Evolutionary conservation across 805 yeast species (phyloP).

Genomic region (Zygoascus ofunaensis): DNA sequence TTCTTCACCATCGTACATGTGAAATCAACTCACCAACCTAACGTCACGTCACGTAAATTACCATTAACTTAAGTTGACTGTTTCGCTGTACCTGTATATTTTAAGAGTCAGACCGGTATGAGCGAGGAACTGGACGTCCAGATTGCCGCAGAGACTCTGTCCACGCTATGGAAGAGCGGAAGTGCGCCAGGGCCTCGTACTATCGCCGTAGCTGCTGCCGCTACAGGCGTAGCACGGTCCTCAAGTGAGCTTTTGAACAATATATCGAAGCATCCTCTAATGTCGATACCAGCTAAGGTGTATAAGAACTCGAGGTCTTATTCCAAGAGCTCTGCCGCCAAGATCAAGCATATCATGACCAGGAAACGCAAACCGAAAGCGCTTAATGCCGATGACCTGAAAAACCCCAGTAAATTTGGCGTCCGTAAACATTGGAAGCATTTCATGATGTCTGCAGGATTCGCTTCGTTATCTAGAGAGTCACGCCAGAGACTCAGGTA

Average conservation of each 20-base stretch:
- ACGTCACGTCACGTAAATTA: too few species aligned
- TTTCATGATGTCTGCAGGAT: slow-evolving; percentile 8
- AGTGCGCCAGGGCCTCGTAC: neutral
- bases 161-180: slow-evolving; percentile 12
- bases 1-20: too few species aligned
- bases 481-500: slow-evolving; percentile 68
- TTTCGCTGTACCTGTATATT: too few species aligned
- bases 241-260: slow-evolving; percentile 15
- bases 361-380: neutral
- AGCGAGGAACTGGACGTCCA: slow-evolving; percentile 12
- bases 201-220: slow-evolving; percentile 5
- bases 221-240: slow-evolving; percentile 6
- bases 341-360: neutral
- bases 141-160: slow-evolving; percentile 25
- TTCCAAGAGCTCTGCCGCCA: neutral
- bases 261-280: slow-evolving; percentile 10
- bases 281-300: slow-evolving; percentile 3
- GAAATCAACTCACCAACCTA: too few species aligned
- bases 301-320: slow-evolving; percentile 1
- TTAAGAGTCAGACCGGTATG: too few species aligned
- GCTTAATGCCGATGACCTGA: neutral
- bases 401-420: neutral
- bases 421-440: neutral
- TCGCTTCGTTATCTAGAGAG: slow-evolving; percentile 46
- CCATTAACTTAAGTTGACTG: too few species aligned